Base-by-base conservation (phyloP, 306 rosid genomes). In the Astragalus membranaceus region DNA sequence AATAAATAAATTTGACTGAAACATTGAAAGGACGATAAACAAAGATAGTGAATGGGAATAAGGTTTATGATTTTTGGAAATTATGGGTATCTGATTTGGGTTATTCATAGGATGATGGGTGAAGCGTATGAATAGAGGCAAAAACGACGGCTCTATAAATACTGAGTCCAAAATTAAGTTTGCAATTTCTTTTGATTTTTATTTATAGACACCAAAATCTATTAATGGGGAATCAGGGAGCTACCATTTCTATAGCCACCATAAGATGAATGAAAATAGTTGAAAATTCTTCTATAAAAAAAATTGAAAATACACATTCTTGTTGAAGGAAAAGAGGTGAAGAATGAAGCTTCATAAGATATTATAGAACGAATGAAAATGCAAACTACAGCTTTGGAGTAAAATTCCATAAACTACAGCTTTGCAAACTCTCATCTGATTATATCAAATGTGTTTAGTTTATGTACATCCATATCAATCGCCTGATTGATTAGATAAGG, bases 381-480 rank as follows among this genome's bases (percentile, higher is more conserved):
- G 53, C 44, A 53, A 54, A 56, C 61, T 11, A 44, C 15, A 20
- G 23, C 30, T 63, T 64, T 3, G 35, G 64, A 11, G 64, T 15
- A 9, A 23, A 71, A 64, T 46, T 11, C 69, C 72, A 78, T 29
- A 16, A 37, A 57, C 32, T 50, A 50, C 12, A 78, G 49, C 42
- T 37, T 49, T 39, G 66, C 71, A 23, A 51, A 36, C 29, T 74
- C 26, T 61, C 0, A n/a, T 32, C 10, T 50, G 44, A 49, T 12
- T 43, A 50, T 23, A 70, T 41, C 35, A 48, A 47, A 70, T 55
- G 69, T 64, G 48, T 64, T 29, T 64, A 41, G 30, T 49, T 43
- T 70, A 48, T 74, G 58, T 75, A 65, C 70, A 75, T 36, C 52
- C 13, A 36, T 43, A 58, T 20, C 8, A 29, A 10, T 41, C 49